A percentile compares a stretch with the other conserved stretches of the same genome.
These are phyloP conservation scores for Yamadazyma blattariae DNA, from an alignment of 1,139 yeast genomes.

Conservation along the genomic window DNA sequence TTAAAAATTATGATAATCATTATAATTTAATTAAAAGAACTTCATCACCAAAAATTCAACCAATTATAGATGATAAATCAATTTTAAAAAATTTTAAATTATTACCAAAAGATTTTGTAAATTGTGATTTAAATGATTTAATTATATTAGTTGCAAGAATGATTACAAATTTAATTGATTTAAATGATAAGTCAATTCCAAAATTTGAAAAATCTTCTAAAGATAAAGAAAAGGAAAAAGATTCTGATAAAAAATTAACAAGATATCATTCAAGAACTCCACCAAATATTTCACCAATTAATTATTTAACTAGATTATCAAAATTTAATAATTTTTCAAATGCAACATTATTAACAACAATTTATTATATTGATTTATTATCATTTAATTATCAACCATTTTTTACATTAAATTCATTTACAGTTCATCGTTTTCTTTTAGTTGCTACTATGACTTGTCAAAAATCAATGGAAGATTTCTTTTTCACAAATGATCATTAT, in stretches of 20 bases:
- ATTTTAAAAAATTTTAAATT: neutral
- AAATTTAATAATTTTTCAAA: conserved; percentile 85
- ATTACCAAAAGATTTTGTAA: conserved; percentile 54
- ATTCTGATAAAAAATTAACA: conserved; percentile 45
- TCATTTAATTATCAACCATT: conserved; percentile 72
- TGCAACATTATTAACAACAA: conserved; percentile 73
- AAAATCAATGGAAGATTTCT: conserved; percentile 90
- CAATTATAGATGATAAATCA: neutral
- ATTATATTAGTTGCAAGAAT: conserved; percentile 73
- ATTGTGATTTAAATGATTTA: conserved; percentile 69
- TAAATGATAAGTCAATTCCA: conserved; percentile 61
- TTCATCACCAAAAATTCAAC: conserved; percentile 1
- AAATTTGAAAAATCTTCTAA: conserved; percentile 15
- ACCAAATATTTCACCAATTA: conserved; percentile 78
- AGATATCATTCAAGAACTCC: conserved; percentile 93
- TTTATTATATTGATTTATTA: conserved; percentile 84
- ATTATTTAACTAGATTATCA: conserved; percentile 73
- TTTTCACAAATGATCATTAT: conserved; percentile 90
- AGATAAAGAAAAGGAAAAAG: conserved; percentile 12
- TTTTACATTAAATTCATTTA: conserved; percentile 83
- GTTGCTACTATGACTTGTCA: conserved; percentile 92
- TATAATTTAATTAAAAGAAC: conserved; percentile 6
- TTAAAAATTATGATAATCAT: conserved; percentile 6
- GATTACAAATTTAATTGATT: conserved; percentile 66
- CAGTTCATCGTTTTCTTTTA: conserved; percentile 86